Base-by-base conservation (phyloP, 768 basidiomycete species). In the Suillus plorans region DNA sequence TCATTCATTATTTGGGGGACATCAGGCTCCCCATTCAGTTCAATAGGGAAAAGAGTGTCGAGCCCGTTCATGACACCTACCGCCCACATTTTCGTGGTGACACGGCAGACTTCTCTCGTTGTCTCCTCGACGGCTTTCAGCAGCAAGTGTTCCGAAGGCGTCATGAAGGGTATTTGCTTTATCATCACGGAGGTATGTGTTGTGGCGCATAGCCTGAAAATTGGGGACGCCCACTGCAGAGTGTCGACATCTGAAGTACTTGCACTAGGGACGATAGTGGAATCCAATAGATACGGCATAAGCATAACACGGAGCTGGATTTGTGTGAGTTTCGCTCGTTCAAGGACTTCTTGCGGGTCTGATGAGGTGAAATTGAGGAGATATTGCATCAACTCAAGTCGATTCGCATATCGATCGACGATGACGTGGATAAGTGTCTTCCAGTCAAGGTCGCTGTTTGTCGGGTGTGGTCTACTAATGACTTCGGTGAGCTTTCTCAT, bases 381-480 rank as follows among this genome's bases (percentile, higher is more conserved):
- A 64, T 80, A 71, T 18, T 71, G 76, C 9, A 81, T 66, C 25
- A 78, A 64, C 60, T 83, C 80, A 13, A 85, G 72, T n/a, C 84
- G 71, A n/a, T 75, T 78, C 5, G 74, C 75, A 56, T 80, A 82
- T 9, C 82, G 79, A 50, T 83, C 76, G 5, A 76, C 71, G 31
- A 84, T 69, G 39, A 79, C 75, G 13, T 75, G 73, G 14, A 78
- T 67, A 39, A 82, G 70, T 4, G 75, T 73, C 36, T 69, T 68
- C 84, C 84, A 84, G 67, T 85, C 82, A 4, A 83, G 62, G 0
- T 74, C 76, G 61, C 78, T 81, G 1, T 63, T 63, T 5, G 41
- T 53, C 1, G 22, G 55, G 3, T 42, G 50, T 20, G 67, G 52
- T n/a, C 50, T 20, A 28, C 41, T 36, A 31, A 72, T 34, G 14